Conservation (phyloP, 2,329 filamentous ascomycete species). For the Myriangium duriaei region DNA sequence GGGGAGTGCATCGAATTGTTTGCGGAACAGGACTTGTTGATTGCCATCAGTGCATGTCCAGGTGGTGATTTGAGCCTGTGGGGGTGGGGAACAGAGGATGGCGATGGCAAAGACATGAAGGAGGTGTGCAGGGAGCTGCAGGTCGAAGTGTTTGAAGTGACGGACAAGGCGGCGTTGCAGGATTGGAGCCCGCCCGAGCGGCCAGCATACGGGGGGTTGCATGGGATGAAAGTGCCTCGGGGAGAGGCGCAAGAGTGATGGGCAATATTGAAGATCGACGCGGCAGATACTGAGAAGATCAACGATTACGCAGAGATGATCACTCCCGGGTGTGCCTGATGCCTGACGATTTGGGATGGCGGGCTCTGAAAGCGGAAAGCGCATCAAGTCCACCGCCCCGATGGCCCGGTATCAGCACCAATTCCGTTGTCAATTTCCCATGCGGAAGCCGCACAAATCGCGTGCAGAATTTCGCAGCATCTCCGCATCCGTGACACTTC, state of each 20-base stretch:
- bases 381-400: too few species aligned
- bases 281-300: too few species aligned
- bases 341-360: too few species aligned
- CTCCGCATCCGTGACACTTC: too few species aligned
- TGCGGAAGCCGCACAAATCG: too few species aligned
- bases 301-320: too few species aligned
- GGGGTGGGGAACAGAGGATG: conserved; percentile 55
- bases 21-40: conserved; percentile 63
- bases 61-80: conserved; percentile 72
- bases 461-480: too few species aligned
- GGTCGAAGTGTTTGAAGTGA: conserved; percentile 57
- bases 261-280: too few species aligned
- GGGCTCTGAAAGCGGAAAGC: too few species aligned
- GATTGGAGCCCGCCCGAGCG: conserved; percentile 52
- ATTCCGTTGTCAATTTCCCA: not conserved
- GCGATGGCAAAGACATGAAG: conserved; percentile 49
- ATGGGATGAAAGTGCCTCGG: conserved; percentile 47
- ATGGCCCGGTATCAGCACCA: not conserved
- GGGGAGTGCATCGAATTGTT: conserved; percentile 63
- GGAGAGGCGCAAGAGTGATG: too few species aligned
- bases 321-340: too few species aligned
- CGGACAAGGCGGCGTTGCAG: conserved; percentile 34
- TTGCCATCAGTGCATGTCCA: conserved; percentile 57
- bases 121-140: conserved; percentile 61
- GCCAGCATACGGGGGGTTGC: conserved; percentile 51